These are phyloP conservation scores for Lactarius sp. DNA, from an alignment of 768 basidiomycete species.

Conservation along the genomic window DNA sequence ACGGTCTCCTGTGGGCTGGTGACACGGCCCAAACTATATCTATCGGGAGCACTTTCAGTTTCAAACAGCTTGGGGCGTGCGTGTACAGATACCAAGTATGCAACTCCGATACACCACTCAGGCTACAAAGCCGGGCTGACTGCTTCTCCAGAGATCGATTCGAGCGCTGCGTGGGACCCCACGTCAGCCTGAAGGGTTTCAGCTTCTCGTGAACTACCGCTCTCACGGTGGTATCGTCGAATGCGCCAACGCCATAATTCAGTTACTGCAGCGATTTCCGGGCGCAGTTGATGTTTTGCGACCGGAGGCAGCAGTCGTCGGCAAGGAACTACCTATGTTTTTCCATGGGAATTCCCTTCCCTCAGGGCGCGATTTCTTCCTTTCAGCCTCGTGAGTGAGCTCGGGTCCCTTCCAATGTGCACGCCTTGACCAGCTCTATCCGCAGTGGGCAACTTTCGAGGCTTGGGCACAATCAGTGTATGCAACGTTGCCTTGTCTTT, in stretches of 20 bases:
- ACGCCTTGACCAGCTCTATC: background rate
- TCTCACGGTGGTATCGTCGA: constrained; percentile 73
- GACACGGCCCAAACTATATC: constrained; percentile 79
- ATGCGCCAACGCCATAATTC: constrained; percentile 59
- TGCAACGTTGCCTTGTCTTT: constrained; percentile 13
- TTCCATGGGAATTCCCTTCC: constrained; percentile 42
- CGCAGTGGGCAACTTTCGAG: constrained; percentile 45
- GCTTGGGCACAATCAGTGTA: constrained; percentile 65
- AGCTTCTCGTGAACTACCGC: constrained; percentile 60
- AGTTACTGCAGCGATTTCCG: constrained; percentile 52
- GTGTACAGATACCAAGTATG: constrained; percentile 56
- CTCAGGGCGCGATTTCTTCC: constrained; percentile 5
- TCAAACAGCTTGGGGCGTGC: constrained; percentile 66
- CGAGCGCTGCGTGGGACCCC: constrained; percentile 18
- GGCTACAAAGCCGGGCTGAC: background rate
- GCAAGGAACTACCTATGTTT: constrained; percentile 55
- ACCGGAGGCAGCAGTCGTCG: constrained; percentile 50
- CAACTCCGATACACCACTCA: no score
- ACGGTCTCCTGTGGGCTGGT: constrained; percentile 74
- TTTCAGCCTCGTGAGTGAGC: background rate
- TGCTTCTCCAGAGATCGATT: background rate
- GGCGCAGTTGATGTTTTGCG: constrained; percentile 55
- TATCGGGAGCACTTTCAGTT: constrained; percentile 65
- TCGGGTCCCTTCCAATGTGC: background rate
- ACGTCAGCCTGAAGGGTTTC: constrained; percentile 41